Evolutionary conservation across 768 basidiomycete genomes (phyloP), one percentile per base, ranked within the genome.

Genomic region (Mycena rosella): DNA sequence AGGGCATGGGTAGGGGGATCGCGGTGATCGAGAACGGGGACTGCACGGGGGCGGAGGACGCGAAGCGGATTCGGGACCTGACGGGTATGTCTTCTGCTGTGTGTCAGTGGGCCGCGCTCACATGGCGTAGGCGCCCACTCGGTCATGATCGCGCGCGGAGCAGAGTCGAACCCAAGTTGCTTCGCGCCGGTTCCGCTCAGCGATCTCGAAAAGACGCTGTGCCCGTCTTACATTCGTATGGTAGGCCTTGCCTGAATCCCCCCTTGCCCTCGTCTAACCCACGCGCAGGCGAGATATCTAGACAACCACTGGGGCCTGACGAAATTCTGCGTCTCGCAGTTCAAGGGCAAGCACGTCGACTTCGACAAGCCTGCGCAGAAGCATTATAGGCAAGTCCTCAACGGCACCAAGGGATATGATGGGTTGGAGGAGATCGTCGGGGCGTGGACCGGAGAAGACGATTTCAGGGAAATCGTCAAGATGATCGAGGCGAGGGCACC

Each of bases 21-120:
- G 92, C 96, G 0, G 90, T 99, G 36, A 86, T 96, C 27, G 94
- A 94, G 80, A 99, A 99, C 77, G 98, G 98, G 0, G 97, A 99
- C 77, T 98, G 95, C 71, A 77, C 85, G 18, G 90, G 89, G 4
- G 91, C 87, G 81, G 86, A 90, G 70, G 96, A 96, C 73, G 92
- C 92, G 53, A 89, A 88, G 66, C 86, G 90, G 51, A 87, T 98
- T 38, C 86, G 91, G 47, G 83, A 83, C 54, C 77, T 89, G 29
- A 99, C 96, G 32, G 93, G 96, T 89, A 73, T 53, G 86, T 52
- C 17, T 20, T 49, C 47, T 32, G 15, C 14, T 5, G 9, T 68
- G 36, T 1, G 24, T 27, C 11, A 14, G 14, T 20, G 22, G 36
- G 30, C 10, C 32, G 40, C 22, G 53, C 44, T 59, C n/a, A 49